Evolutionary conservation across 2,329 filamentous ascomycete genomes (phyloP).

Genomic region (Monilinia laxa): DNA sequence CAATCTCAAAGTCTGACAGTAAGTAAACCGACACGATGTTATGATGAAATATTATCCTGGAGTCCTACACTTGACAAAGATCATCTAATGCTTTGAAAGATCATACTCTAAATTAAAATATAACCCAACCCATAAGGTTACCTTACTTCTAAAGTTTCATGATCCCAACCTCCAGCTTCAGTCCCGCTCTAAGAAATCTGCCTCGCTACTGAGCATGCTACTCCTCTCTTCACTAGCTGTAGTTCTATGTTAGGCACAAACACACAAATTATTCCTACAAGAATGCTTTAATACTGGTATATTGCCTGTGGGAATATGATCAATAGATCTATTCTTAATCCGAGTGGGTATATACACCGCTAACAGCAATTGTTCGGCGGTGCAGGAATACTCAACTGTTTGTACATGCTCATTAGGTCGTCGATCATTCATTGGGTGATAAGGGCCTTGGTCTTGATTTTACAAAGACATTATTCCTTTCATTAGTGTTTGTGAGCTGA

Average conservation of each 20-base stretch:
- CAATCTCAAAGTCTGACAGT: not conserved
- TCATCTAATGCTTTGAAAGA: not conserved
- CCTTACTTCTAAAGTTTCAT: not conserved
- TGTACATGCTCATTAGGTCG: not conserved
- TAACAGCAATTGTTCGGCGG: not conserved
- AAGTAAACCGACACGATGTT: not conserved
- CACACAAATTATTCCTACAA: not conserved
- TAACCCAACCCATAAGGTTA: not conserved
- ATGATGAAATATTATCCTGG: not conserved
- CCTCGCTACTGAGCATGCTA: not conserved
- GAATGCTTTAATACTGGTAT: not conserved
- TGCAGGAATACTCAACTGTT: not conserved
- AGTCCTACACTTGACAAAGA: not conserved
- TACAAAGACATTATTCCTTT: not conserved
- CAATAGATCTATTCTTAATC: not conserved
- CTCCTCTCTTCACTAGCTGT: slow-evolving; percentile 1
- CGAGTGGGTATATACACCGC: not conserved
- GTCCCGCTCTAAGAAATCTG: not conserved
- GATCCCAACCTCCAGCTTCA: slow-evolving; percentile 3
- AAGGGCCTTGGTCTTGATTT: not conserved
- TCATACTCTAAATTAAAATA: not conserved
- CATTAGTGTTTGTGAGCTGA: not conserved
- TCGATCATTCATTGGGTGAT: not conserved
- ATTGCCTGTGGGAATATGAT: not conserved
- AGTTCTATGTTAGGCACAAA: not conserved